A percentile compares a stretch with the other conserved stretches of the same genome.
Conservation (phyloP, 345 rosid species). For the Corchorus capsularis region DNA sequence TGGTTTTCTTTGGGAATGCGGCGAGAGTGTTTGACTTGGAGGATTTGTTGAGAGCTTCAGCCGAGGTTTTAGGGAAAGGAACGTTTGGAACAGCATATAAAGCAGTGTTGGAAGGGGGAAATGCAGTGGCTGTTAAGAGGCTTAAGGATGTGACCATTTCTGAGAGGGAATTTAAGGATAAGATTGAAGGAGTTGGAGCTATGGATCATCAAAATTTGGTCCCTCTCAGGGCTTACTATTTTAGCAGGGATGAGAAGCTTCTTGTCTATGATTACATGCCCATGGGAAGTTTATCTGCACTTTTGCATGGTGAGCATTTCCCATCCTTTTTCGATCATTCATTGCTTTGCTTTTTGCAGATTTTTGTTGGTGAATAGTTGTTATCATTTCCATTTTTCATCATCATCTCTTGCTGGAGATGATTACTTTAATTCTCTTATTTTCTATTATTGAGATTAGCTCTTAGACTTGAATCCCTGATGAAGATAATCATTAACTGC, state of each 20-base stretch:
- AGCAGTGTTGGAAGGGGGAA: slow-evolving; percentile 75
- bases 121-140: slow-evolving; percentile 49
- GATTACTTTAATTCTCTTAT: not conserved
- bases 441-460: not conserved
- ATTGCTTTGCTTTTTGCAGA: not conserved
- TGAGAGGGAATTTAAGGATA: slow-evolving; percentile 75
- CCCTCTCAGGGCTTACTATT: slow-evolving; percentile 87
- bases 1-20: slow-evolving; percentile 77
- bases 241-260: slow-evolving; percentile 91
- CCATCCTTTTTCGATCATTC: not conserved
- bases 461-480: not conserved
- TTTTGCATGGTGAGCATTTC: slow-evolving; percentile 26
- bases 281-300: slow-evolving; percentile 98
- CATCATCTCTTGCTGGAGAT: slow-evolving; percentile 1
- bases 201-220: slow-evolving; percentile 91
- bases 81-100: slow-evolving; percentile 94
- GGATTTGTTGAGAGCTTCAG: slow-evolving; percentile 94
- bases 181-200: slow-evolving; percentile 81
- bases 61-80: slow-evolving; percentile 98
- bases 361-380: not conserved
- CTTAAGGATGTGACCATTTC: slow-evolving; percentile 79
- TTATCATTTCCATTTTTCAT: slow-evolving; percentile 8
- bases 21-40: slow-evolving; percentile 78
- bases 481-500: slow-evolving; percentile 11
- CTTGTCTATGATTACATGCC: slow-evolving; percentile 95